These are phyloP conservation scores for Pseudozyma sp. DNA, from an alignment of 1,284 basidiomycete genomes.

Conservation along the genomic window DNA sequence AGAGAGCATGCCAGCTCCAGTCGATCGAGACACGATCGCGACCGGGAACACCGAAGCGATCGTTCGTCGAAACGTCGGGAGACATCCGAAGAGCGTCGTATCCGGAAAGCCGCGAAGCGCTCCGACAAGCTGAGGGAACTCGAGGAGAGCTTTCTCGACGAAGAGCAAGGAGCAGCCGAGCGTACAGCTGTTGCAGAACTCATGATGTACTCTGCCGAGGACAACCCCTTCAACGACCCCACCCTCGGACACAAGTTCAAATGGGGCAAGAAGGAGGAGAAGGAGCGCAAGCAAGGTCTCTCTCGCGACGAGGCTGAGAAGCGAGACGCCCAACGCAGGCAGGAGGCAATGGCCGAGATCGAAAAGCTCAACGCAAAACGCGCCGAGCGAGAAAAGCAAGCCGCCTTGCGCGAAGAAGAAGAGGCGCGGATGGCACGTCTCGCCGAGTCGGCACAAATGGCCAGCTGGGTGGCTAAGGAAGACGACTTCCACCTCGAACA, in stretches of 20 bases:
- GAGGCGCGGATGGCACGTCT: constrained; percentile 86
- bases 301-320: constrained; percentile 81
- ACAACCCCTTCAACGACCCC: constrained; percentile 97
- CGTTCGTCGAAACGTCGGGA: constrained; percentile 36
- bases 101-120: constrained; percentile 57
- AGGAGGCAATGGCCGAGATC: constrained; percentile 88
- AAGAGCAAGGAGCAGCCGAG: constrained; percentile 48
- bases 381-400: constrained; percentile 90
- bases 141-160: constrained; percentile 34
- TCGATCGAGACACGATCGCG: constrained; percentile 24
- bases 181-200: constrained; percentile 62
- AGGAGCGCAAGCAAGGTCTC: constrained; percentile 89
- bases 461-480: constrained; percentile 96
- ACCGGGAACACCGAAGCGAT: constrained; percentile 23
- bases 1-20: constrained; percentile 22
- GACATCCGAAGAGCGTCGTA: constrained; percentile 56
- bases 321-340: constrained; percentile 81
- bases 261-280: constrained; percentile 98
- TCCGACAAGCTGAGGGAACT: constrained; percentile 37
- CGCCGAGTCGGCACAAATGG: constrained; percentile 95
- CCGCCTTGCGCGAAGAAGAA: constrained; percentile 88
- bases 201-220: constrained; percentile 82
- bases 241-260: constrained; percentile 93
- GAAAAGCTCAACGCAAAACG: constrained; percentile 89
- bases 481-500: constrained; percentile 97